phyloP scores from a whole-genome alignment of 2,329 filamentous ascomycete species.

The Nemania sp. region DNA sequence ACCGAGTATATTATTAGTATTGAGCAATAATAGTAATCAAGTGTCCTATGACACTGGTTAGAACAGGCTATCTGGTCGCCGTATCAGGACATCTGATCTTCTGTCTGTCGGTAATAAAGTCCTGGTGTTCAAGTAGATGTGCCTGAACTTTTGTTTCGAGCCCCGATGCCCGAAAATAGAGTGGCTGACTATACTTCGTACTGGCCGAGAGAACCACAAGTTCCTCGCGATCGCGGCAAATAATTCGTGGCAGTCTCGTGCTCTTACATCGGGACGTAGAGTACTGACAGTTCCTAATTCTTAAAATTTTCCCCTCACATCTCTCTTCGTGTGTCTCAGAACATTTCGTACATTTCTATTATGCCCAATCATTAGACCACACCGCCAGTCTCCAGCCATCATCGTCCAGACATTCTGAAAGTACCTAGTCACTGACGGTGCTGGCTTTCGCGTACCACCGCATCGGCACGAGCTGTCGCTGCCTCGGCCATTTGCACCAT shows the following conservation, averaged over 20 bases:
- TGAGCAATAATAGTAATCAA: no score
- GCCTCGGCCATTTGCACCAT: conserved; percentile 44
- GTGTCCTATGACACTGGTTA: no score
- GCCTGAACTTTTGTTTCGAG: background rate
- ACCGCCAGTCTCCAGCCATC: background rate
- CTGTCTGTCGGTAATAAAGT: no score
- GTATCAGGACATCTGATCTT: no score
- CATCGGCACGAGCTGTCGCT: conserved; percentile 29
- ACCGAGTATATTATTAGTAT: no score
- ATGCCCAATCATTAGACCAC: background rate
- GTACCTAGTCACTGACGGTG: conserved; percentile 7
- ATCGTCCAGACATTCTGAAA: conserved; percentile 1
- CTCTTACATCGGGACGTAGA: no score
- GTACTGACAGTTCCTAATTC: no score
- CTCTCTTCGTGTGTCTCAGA: background rate
- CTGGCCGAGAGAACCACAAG: background rate
- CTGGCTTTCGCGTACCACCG: conserved; percentile 21
- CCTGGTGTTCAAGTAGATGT: no score
- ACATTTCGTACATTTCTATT: conserved; percentile 16
- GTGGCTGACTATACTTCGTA: no score
- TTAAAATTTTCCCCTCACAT: no score
- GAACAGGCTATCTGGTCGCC: no score
- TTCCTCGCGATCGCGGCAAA: background rate
- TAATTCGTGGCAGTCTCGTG: background rate
- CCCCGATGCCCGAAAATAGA: background rate